phyloP scores from a whole-genome alignment of 1,284 basidiomycete genomes.

The Pyrrhoderma lamaoense region DNA sequence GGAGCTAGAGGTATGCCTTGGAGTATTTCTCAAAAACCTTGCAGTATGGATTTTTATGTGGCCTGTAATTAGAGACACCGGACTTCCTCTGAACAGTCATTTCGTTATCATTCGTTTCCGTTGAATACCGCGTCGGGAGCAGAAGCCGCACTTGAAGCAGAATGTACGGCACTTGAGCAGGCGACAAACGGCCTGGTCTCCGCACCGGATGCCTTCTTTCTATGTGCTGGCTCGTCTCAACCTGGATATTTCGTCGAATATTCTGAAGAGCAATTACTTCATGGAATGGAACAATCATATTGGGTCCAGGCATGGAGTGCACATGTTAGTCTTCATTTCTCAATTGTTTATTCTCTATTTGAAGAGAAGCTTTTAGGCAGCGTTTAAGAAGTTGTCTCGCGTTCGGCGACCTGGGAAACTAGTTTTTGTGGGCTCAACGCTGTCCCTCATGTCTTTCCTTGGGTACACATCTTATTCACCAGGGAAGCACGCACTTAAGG shows the following conservation, averaged over 20 bases:
- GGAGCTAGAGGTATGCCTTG: slow-evolving; percentile 48
- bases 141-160: slow-evolving; percentile 43
- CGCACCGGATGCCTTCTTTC: slow-evolving; percentile 68
- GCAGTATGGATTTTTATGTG: slow-evolving; percentile 27
- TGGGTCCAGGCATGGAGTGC: slow-evolving; percentile 75
- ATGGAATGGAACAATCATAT: slow-evolving; percentile 57
- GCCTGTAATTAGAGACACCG: slow-evolving; percentile 33
- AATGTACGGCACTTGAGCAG: slow-evolving; percentile 1
- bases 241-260: slow-evolving; percentile 73
- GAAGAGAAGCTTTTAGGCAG: slow-evolving; percentile 40
- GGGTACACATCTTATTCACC: slow-evolving; percentile 87
- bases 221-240: slow-evolving; percentile 65
- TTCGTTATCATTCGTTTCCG: slow-evolving; percentile 45
- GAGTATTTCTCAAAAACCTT: slow-evolving; percentile 13
- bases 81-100: slow-evolving; percentile 51
- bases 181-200: slow-evolving; percentile 32
- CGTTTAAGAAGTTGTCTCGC: slow-evolving; percentile 62
- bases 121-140: slow-evolving; percentile 47
- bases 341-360: not conserved
- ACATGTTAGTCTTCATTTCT: slow-evolving; percentile 43
- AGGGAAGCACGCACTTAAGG: slow-evolving; percentile 86
- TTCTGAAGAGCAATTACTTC: slow-evolving; percentile 47
- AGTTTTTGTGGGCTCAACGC: slow-evolving; percentile 74
- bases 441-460: slow-evolving; percentile 75
- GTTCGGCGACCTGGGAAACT: slow-evolving; percentile 60